Evolutionary conservation across 768 basidiomycete genomes (phyloP).

Genomic region (Phlegmacium glaucopus): DNA sequence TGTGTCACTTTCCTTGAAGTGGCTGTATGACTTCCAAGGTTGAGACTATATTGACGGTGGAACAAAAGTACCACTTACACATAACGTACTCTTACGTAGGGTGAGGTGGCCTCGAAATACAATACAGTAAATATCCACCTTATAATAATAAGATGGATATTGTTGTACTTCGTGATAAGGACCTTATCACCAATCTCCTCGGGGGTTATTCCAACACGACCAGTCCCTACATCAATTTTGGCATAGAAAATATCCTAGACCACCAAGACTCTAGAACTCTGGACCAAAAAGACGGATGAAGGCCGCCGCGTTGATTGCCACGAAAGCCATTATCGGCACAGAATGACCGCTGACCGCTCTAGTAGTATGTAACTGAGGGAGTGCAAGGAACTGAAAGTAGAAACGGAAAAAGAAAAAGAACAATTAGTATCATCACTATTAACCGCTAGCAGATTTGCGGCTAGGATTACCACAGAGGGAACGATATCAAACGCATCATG

Average conservation of each 20-base stretch:
- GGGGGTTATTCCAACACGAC: background rate
- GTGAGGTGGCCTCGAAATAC: no score
- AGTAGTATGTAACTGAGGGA: background rate
- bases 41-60: no score
- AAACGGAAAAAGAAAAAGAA: background rate
- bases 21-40: no score
- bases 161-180: no score
- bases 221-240: background rate
- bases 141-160: no score
- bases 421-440: no score
- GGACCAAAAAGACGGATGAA: background rate
- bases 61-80: no score
- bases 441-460: background rate
- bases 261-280: constrained; percentile 1
- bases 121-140: background rate
- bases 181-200: constrained; percentile 3
- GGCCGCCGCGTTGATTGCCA: background rate
- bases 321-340: background rate
- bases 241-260: background rate
- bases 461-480: constrained; percentile 4
- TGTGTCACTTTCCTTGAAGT: constrained; percentile 5
- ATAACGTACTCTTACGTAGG: no score
- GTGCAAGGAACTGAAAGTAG: constrained; percentile 8
- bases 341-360: background rate
- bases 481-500: constrained; percentile 4